Evolutionary conservation across 176 grass and related monocot genomes (phyloP).

Genomic region (Paspalum notatum): DNA sequence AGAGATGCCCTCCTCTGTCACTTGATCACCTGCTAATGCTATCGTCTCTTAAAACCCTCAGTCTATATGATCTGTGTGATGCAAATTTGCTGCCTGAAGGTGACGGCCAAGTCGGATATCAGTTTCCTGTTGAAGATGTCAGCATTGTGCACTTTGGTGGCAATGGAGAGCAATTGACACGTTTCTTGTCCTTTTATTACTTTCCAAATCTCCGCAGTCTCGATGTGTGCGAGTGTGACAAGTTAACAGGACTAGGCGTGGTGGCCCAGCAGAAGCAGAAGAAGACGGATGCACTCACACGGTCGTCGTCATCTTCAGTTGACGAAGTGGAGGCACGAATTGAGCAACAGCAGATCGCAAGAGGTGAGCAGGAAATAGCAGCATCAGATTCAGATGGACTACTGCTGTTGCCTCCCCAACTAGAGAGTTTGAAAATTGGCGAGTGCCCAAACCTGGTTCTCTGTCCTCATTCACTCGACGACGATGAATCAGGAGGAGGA

Average conservation of each 20-base stretch:
- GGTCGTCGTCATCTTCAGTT: neutral
- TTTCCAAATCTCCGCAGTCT: neutral
- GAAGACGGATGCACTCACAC: rapidly evolving
- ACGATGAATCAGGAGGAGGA: neutral
- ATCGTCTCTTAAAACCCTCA: neutral
- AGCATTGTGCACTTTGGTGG: rapidly evolving
- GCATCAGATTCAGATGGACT: no score
- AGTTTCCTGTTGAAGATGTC: neutral
- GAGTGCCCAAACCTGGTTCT: no score
- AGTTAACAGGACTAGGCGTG: neutral
- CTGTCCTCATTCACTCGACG: no score
- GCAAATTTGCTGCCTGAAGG: neutral
- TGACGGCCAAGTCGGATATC: neutral
- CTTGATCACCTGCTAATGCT: neutral
- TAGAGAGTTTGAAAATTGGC: neutral
- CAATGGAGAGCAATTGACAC: neutral
- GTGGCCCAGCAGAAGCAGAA: neutral
- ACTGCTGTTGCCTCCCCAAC: neutral
- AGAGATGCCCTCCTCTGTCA: neutral
- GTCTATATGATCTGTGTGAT: rapidly evolving
- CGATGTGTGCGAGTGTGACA: rapidly evolving
- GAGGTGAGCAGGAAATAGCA: no score
- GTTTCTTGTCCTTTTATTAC: neutral
- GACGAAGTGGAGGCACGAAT: no score
- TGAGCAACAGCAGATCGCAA: neutral